Evolutionary conservation across 2,329 filamentous ascomycete genomes (phyloP), one percentile per base, ranked within the genome.

Genomic region (Atkinsonella texensis): DNA sequence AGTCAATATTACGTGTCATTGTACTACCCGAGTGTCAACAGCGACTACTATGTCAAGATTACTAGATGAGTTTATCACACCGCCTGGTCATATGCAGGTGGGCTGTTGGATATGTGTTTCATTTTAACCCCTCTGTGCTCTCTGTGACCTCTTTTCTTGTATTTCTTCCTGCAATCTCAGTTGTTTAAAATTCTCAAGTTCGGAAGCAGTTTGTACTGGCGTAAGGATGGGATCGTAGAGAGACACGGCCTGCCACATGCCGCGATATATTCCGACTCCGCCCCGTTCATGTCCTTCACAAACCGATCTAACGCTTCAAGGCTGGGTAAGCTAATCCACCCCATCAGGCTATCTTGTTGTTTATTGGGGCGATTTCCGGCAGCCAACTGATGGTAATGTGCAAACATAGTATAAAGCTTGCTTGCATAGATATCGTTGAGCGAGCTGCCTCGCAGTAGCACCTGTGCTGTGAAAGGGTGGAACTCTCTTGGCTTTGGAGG

Each of bases 91-190:
- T 20, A 15, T 41, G 17, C 40, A 42, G 40, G 3, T 42, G 40
- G n/a, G 40, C 40, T 42, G 40, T 17, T 42, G 40, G 40, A 17
- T 9, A 18, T 42, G n/a, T 41, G 13, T n/a, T 41, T 41, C 40
- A 2, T 42, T 8, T 42, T 17, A 2, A 42, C 3, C 40, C 17
- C 40, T 15, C 40, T 42, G 15, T 42, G 40, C 11, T 51, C 58
- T 12, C 44, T 62, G 32, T 28, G 44, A 28, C 31, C 20, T 46
- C 13, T 46, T 46, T 46, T 28, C 31, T 33, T 46, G 20, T 46
- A 46, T 46, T 31, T 46, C 31, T 32, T 46, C 44, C n/a, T 46
- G n/a, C 20, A 31, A 13, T 46, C 44, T 46, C 20, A 32, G 20
- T 12, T 33, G 12, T 46, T 46, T 20, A 28, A 46, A 33, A 10